Base-by-base conservation (phyloP, 495 filamentous ascomycete genomes). In the Neurospora sp. region DNA sequence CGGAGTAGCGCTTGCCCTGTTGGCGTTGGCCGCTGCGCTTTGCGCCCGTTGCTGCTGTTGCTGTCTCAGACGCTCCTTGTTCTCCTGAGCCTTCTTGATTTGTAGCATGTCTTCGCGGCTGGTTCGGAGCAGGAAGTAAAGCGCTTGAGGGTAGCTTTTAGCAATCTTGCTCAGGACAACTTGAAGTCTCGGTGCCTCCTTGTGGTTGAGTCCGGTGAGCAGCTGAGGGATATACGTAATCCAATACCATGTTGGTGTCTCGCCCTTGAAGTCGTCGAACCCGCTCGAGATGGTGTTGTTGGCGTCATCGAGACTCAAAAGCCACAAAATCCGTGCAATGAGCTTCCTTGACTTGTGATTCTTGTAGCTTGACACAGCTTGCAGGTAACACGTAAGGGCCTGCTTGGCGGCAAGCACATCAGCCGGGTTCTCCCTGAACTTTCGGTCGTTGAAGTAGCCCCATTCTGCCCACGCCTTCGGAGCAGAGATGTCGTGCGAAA, bases 381-480 rank as follows among this genome's bases (percentile, higher is more conserved):
- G 96, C 41, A 98, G 85, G 78, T 98, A 99, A 77, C 95, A 98
- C 74, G 94, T 97, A 20, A 98, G 87, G 0, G 96, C 96, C 82
- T 95, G 94, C 73, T 90, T 92, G 3, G 95, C 96, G 71, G 92
- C 86, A 59, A 88, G 88, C 71, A 94, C 87, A 75, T 97, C 91
- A 2, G 86, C 83, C 0, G 94, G 91, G 73, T 97, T 90, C 70
- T 91, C 90, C 82, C 97, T 98, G 85, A 97, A 99, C 42, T 94
- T 90, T 70, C 91, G 89, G 79, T 99, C 96, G 79, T 96, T 98
- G 84, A 97, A 99, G 76, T 95, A 93, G 65, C 95, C 96, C 96
- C 96, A 99, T 82, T 98, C 96, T 72, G 96, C 95, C 96, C 96
- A 99, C 6, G 96, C 96, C 81, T 99, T 99, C 0, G 96, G 91